phyloP scores from a whole-genome alignment of 441 rosid species.

The Brassica balearica region DNA sequence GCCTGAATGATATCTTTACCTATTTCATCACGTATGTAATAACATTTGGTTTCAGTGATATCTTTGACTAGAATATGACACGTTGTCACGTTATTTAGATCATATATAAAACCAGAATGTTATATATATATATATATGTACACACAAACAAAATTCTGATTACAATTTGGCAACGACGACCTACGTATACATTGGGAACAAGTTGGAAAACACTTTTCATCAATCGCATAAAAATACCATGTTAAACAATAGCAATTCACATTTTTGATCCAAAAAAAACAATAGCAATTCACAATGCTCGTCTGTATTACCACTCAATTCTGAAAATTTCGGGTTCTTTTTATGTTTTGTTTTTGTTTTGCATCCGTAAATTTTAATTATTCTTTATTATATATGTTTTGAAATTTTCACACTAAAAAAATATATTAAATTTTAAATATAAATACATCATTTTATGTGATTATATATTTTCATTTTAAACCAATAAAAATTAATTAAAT shows the following conservation, averaged over 20 bases:
- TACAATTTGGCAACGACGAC: slow-evolving; percentile 4
- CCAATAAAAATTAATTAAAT: no score
- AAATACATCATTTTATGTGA: no score
- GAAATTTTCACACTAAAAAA: no score
- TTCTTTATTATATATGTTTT: no score
- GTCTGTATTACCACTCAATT: neutral
- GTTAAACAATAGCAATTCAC: neutral
- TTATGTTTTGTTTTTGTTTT: neutral
- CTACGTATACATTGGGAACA: neutral
- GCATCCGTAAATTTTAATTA: neutral
- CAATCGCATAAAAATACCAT: neutral
- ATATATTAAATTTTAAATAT: no score
- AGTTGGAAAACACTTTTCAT: neutral
- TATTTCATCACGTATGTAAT: neutral
- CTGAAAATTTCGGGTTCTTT: neutral
- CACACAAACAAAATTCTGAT: slow-evolving; percentile 5
- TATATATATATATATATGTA: neutral
- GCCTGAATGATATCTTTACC: neutral
- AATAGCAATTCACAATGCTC: neutral
- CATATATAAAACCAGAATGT: neutral
- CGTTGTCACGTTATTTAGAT: slow-evolving; percentile 30
- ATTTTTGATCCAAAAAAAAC: no score
- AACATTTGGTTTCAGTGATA: neutral
- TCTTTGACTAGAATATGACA: slow-evolving; percentile 4
- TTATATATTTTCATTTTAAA: no score